These are phyloP conservation scores for Basipetospora chlamydospora DNA, from an alignment of 2,329 filamentous ascomycete genomes.

Conservation along the genomic window DNA sequence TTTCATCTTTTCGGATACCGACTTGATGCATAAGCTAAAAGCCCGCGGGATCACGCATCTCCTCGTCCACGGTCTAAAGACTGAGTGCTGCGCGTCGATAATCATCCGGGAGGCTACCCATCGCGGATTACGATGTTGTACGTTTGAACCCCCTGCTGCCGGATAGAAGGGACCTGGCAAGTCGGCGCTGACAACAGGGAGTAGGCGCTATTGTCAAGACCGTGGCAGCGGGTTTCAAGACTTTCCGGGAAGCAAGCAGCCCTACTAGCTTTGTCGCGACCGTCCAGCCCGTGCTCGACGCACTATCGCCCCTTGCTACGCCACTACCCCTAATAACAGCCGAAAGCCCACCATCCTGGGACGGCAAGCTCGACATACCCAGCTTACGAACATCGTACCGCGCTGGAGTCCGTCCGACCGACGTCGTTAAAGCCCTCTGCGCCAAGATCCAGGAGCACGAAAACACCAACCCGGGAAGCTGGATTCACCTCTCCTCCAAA, in stretches of 20 bases:
- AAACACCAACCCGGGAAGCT: slow-evolving; percentile 30
- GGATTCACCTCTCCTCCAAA: slow-evolving; percentile 28
- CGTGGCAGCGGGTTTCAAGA: slow-evolving; percentile 21
- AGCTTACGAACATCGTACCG: slow-evolving; percentile 28
- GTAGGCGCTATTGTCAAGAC: background rate
- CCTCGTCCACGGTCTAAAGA: slow-evolving; percentile 41
- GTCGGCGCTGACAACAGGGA: too few species aligned
- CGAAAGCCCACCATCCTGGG: slow-evolving; percentile 17
- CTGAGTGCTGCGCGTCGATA: slow-evolving; percentile 39
- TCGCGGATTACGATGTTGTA: slow-evolving; percentile 45
- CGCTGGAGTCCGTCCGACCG: slow-evolving; percentile 23
- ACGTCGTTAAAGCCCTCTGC: slow-evolving; percentile 27
- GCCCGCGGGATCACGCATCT: slow-evolving; percentile 42
- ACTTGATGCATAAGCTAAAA: slow-evolving; percentile 35
- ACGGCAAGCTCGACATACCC: slow-evolving; percentile 26
- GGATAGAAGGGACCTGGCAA: too few species aligned
- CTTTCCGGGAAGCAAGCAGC: slow-evolving; percentile 33
- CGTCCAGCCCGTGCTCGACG: slow-evolving; percentile 17
- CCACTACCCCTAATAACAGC: slow-evolving; percentile 6
- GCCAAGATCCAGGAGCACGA: slow-evolving; percentile 33
- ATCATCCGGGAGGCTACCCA: slow-evolving; percentile 43
- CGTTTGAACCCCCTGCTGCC: too few species aligned
- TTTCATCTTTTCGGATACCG: slow-evolving; percentile 43
- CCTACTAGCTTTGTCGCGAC: slow-evolving; percentile 32
- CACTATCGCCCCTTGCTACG: background rate